phyloP scores from a whole-genome alignment of 768 basidiomycete species.

The Coprinopsis cinerea region DNA sequence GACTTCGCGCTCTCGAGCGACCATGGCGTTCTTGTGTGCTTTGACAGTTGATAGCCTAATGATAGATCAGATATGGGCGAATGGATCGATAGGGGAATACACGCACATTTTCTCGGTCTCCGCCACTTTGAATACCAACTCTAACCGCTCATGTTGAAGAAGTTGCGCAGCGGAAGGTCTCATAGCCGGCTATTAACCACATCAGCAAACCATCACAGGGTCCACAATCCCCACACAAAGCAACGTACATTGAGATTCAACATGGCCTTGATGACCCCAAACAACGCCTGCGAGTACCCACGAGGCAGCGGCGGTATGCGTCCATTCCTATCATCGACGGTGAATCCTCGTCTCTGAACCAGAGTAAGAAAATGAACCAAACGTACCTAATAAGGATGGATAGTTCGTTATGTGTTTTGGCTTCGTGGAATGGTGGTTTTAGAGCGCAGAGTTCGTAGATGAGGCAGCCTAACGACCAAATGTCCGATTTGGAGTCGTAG shows the following conservation, averaged over 20 bases:
- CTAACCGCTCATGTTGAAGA: slow-evolving; percentile 72
- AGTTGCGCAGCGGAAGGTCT: slow-evolving; percentile 78
- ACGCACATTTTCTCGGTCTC: slow-evolving; percentile 77
- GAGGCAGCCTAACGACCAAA: slow-evolving; percentile 96
- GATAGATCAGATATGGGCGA: neutral
- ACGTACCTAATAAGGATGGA: slow-evolving; percentile 72
- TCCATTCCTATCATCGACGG: slow-evolving; percentile 49
- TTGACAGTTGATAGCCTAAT: slow-evolving; percentile 61
- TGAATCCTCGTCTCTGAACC: neutral
- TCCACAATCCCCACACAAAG: neutral
- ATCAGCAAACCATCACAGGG: neutral
- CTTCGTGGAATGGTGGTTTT: slow-evolving; percentile 90
- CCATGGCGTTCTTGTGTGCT: slow-evolving; percentile 48
- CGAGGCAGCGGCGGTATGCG: slow-evolving; percentile 88
- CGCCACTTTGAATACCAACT: slow-evolving; percentile 62
- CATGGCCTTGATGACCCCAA: slow-evolving; percentile 81
- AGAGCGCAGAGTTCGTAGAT: slow-evolving; percentile 95
- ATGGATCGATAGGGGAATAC: neutral
- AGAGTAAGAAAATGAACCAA: neutral
- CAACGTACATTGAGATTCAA: slow-evolving; percentile 66
- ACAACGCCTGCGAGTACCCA: slow-evolving; percentile 70
- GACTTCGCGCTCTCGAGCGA: slow-evolving; percentile 62
- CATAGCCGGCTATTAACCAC: slow-evolving; percentile 68
- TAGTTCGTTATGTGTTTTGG: slow-evolving; percentile 83
- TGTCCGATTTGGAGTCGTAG: slow-evolving; percentile 97